phyloP scores from a whole-genome alignment of 2,329 filamentous ascomycete species.

The Pseudogymnoascus sp. region DNA sequence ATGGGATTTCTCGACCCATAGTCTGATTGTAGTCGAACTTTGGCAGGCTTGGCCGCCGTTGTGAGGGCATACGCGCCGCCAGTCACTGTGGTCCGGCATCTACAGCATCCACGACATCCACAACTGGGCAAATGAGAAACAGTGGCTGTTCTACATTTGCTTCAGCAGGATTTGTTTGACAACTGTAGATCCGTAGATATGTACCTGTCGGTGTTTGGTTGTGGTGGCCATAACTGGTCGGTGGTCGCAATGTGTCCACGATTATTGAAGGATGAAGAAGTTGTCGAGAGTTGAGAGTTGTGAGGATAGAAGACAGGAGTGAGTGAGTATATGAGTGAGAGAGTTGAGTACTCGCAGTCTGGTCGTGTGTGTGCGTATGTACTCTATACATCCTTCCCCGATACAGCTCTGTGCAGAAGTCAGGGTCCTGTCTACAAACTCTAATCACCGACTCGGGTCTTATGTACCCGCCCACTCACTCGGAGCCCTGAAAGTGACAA shows the following conservation, averaged over 20 bases:
- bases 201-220: neutral
- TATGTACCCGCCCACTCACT: no score
- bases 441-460: neutral
- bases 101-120: neutral
- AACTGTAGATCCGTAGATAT: neutral
- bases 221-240: neutral
- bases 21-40: neutral
- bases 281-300: neutral
- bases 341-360: no score
- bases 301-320: no score
- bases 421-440: slow-evolving; percentile 5
- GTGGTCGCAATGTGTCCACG: neutral
- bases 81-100: neutral
- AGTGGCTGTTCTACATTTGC: slow-evolving; percentile 2
- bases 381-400: neutral
- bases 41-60: neutral
- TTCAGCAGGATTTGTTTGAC: neutral
- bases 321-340: neutral
- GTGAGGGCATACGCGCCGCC: neutral
- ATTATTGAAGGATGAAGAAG: neutral
- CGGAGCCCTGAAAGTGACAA: no score
- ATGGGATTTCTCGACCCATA: neutral
- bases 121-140: neutral
- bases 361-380: neutral
- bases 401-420: neutral